These are phyloP conservation scores for Echria macrotheca DNA, from an alignment of 495 filamentous ascomycete species.

Conservation along the genomic window DNA sequence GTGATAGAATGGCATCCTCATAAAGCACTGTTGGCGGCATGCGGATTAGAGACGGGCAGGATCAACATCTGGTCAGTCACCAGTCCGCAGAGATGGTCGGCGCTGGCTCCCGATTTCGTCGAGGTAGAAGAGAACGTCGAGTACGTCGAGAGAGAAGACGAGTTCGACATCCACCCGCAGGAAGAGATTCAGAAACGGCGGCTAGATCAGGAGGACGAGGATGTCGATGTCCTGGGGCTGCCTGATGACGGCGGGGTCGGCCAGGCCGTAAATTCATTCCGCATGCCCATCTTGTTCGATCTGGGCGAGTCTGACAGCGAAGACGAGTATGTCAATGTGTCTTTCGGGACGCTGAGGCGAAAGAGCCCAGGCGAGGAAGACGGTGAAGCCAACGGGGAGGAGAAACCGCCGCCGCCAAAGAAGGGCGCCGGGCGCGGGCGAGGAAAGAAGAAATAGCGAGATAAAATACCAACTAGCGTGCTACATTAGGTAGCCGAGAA, in stretches of 20 bases:
- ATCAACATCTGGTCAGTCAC: slow-evolving; percentile 93
- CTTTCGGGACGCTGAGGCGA: slow-evolving; percentile 74
- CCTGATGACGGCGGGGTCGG: slow-evolving; percentile 57
- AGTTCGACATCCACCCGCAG: slow-evolving; percentile 94
- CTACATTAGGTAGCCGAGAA: too few relatives aligned
- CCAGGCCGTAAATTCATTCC: slow-evolving; percentile 59
- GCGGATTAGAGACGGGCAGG: slow-evolving; percentile 80
- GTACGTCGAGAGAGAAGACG: slow-evolving; percentile 90
- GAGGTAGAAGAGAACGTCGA: slow-evolving; percentile 98
- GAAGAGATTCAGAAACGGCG: slow-evolving; percentile 91
- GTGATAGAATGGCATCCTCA: slow-evolving; percentile 96
- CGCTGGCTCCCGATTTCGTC: slow-evolving; percentile 90
- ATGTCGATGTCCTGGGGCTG: slow-evolving; percentile 78
- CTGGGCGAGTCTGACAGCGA: slow-evolving; percentile 69
- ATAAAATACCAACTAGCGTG: background rate
- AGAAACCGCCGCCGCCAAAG: slow-evolving; percentile 26
- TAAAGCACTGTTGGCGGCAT: slow-evolving; percentile 80
- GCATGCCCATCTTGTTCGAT: slow-evolving; percentile 83
- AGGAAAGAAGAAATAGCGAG: slow-evolving; percentile 21
- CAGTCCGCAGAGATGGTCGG: slow-evolving; percentile 91
- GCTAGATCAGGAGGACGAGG: slow-evolving; percentile 78
- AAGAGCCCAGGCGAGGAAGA: slow-evolving; percentile 55
- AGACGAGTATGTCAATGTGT: slow-evolving; percentile 83
- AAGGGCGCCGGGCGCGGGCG: slow-evolving; percentile 29
- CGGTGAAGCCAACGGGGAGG: slow-evolving; percentile 28